These are phyloP conservation scores for Oryza longistaminata DNA, from an alignment of 176 grass and related monocot species.

Conservation along the genomic window DNA sequence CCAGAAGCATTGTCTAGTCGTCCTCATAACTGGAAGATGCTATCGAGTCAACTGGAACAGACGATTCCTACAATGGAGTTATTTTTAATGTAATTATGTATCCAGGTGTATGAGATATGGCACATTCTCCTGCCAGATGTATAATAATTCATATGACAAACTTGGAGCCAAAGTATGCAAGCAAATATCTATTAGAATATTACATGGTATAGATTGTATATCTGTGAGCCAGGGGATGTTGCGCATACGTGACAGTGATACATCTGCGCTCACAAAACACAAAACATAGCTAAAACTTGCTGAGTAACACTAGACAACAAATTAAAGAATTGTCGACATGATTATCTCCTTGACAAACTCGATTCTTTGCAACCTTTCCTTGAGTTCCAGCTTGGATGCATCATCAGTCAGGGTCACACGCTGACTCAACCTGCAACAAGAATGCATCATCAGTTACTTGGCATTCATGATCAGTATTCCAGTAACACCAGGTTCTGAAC, in stretches of 20 bases:
- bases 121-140: not conserved
- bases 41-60: not conserved
- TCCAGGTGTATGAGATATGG: not conserved
- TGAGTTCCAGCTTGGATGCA: conserved; percentile 43
- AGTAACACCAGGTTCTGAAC: not conserved
- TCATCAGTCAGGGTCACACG: conserved; percentile 2
- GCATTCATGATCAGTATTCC: not conserved
- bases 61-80: not conserved
- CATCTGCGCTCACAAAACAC: not conserved
- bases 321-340: conserved; percentile 68
- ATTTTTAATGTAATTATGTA: not conserved
- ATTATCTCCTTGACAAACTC: conserved; percentile 64
- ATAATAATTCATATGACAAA: not conserved
- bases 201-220: not conserved
- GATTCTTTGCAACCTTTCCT: conserved; percentile 73
- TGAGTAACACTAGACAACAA: conserved; percentile 14
- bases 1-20: conserved; percentile 6
- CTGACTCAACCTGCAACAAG: conserved; percentile 34
- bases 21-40: not conserved
- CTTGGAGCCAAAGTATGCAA: not conserved
- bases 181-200: not conserved
- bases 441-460: not conserved
- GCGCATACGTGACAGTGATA: not conserved
- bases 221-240: conserved; percentile 6
- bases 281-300: not conserved